A percentile compares a stretch with the other conserved stretches of the same genome.
Conservation (phyloP, 805 yeast genomes). For the Sungouiozyma intestinalis region DNA sequence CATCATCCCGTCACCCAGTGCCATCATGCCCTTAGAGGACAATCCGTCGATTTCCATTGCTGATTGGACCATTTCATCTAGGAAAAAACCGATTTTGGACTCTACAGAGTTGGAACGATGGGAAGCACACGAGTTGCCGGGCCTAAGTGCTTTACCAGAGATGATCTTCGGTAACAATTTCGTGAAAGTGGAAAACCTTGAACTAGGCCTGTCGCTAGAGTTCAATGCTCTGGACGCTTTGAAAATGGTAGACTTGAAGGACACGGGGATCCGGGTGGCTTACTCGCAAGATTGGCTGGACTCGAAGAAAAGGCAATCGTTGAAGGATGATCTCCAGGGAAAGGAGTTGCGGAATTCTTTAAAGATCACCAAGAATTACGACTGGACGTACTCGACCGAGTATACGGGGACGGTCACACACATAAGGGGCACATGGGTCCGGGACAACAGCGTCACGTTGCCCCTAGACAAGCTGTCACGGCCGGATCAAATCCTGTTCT, state of each 20-base stretch:
- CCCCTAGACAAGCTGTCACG: conserved; percentile 61
- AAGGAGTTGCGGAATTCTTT: conserved; percentile 33
- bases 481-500: conserved; percentile 81
- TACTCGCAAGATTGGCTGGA: conserved; percentile 78
- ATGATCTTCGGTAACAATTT: conserved; percentile 90
- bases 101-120: conserved; percentile 62
- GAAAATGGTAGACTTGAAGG: conserved; percentile 39
- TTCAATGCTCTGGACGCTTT: conserved; percentile 71
- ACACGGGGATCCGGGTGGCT: conserved; percentile 60
- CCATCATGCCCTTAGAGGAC: conserved; percentile 52
- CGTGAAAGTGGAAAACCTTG: conserved; percentile 40
- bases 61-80: conserved; percentile 68
- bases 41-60: conserved; percentile 56
- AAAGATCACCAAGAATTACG: conserved; percentile 71
- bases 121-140: conserved; percentile 41
- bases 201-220: conserved; percentile 35
- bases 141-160: conserved; percentile 77
- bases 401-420: conserved; percentile 51
- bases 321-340: conserved; percentile 16
- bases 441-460: conserved; percentile 32
- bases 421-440: conserved; percentile 12
- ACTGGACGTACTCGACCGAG: conserved; percentile 88
- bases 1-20: conserved; percentile 67
- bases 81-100: conserved; percentile 66
- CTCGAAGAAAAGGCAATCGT: conserved; percentile 27